phyloP scores from a whole-genome alignment of 805 yeast genomes.

The Suhomyces vadensis region DNA sequence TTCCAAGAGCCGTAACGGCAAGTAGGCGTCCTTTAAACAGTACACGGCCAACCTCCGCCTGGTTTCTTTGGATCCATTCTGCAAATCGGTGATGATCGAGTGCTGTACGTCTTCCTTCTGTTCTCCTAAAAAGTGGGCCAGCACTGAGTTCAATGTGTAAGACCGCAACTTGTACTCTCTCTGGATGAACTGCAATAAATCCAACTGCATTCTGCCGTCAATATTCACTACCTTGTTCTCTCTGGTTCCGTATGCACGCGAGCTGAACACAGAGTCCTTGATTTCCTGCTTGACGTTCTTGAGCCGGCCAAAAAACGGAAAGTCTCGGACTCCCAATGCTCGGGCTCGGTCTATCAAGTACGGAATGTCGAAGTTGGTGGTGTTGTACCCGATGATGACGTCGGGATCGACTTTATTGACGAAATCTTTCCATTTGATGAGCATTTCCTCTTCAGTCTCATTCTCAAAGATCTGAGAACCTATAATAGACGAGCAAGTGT shows the following conservation, averaged over 20 bases:
- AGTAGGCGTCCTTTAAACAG: slow-evolving; percentile 93
- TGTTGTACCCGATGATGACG: slow-evolving; percentile 94
- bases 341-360: slow-evolving; percentile 85
- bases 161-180: slow-evolving; percentile 94
- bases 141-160: slow-evolving; percentile 91
- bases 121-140: slow-evolving; percentile 89
- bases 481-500: slow-evolving; percentile 88
- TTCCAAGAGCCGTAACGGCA: slow-evolving; percentile 84
- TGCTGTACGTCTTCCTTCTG: slow-evolving; percentile 99
- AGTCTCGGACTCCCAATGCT: slow-evolving; percentile 61
- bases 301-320: slow-evolving; percentile 88
- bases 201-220: slow-evolving; percentile 95
- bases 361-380: slow-evolving; percentile 93
- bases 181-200: slow-evolving; percentile 86
- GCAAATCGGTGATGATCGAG: slow-evolving; percentile 91
- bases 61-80: slow-evolving; percentile 88
- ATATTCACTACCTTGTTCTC: slow-evolving; percentile 89
- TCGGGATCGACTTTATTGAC: slow-evolving; percentile 88
- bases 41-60: slow-evolving; percentile 95
- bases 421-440: slow-evolving; percentile 83
- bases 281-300: slow-evolving; percentile 68
- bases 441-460: slow-evolving; percentile 77
- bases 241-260: slow-evolving; percentile 95
- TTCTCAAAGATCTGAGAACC: slow-evolving; percentile 87
- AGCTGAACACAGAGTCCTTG: slow-evolving; percentile 80